Percentiles rank a stretch among this genome's conserved stretches.
These are phyloP conservation scores for Plantago major DNA, from an alignment of 257 asterid species.

Conservation along the genomic window DNA sequence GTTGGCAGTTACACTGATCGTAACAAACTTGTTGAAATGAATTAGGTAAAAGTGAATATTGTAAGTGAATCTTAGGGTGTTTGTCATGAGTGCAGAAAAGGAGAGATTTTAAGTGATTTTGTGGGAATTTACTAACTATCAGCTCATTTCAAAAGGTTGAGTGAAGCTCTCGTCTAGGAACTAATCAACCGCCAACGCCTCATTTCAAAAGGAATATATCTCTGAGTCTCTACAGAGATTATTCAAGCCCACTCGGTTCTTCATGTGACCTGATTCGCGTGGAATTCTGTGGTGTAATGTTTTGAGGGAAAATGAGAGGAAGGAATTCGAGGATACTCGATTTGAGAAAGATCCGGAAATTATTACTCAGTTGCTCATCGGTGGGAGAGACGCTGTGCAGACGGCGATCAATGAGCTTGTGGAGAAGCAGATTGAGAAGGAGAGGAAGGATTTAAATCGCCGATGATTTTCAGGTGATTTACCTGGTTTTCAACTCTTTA, in stretches of 20 bases:
- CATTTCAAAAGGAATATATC: no score
- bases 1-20: no score
- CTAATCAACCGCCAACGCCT: slow-evolving; percentile 54
- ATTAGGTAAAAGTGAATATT: no score
- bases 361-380: slow-evolving; percentile 69
- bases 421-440: slow-evolving; percentile 82
- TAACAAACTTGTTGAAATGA: no score
- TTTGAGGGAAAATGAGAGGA: slow-evolving; percentile 81
- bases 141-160: no score
- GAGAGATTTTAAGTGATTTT: no score
- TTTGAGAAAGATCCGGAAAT: slow-evolving; percentile 83
- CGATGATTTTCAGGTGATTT: slow-evolving; percentile 26
- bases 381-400: slow-evolving; percentile 85
- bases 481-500: background rate
- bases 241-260: slow-evolving; percentile 80
- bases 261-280: slow-evolving; percentile 77
- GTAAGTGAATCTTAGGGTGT: no score
- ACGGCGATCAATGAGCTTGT: slow-evolving; percentile 81
- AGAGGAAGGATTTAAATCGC: slow-evolving; percentile 35
- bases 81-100: no score
- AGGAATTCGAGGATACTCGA: slow-evolving; percentile 81
- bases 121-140: no score
- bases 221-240: slow-evolving; percentile 76
- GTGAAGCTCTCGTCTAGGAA: slow-evolving; percentile 21
- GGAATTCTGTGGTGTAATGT: slow-evolving; percentile 89